phyloP scores from a whole-genome alignment of 805 yeast species.

The Maudiozyma bulderi region DNA sequence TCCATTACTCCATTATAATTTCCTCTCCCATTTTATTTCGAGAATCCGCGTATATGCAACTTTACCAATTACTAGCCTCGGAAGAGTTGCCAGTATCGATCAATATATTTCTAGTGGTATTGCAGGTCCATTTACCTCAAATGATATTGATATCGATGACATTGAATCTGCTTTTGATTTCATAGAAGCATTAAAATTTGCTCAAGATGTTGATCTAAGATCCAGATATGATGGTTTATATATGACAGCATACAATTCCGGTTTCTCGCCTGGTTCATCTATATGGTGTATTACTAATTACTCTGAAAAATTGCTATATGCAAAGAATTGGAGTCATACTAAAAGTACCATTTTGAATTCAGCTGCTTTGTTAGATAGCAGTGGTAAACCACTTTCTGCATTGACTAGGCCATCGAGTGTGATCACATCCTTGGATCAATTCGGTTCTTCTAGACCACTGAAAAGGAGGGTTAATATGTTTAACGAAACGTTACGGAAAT shows the following conservation, averaged over 20 bases:
- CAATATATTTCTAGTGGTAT: slow-evolving; percentile 63
- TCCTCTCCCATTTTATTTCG: slow-evolving; percentile 44
- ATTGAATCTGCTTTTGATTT: slow-evolving; percentile 74
- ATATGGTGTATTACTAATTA: slow-evolving; percentile 72
- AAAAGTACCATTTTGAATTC: slow-evolving; percentile 75
- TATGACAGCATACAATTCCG: slow-evolving; percentile 80
- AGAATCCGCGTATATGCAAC: slow-evolving; percentile 77
- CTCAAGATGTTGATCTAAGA: slow-evolving; percentile 59
- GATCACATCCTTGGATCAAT: slow-evolving; percentile 48
- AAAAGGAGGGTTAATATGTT: slow-evolving; percentile 56
- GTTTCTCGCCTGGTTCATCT: slow-evolving; percentile 89
- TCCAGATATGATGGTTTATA: slow-evolving; percentile 51
- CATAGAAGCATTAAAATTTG: slow-evolving; percentile 59
- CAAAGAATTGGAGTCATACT: slow-evolving; percentile 93
- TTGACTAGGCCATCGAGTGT: slow-evolving; percentile 73
- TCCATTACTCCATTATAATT: slow-evolving; percentile 50
- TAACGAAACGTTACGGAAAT: slow-evolving; percentile 50
- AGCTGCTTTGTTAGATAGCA: slow-evolving; percentile 47
- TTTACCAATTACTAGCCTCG: slow-evolving; percentile 79
- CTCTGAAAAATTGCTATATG: slow-evolving; percentile 74
- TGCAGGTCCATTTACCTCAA: slow-evolving; percentile 57
- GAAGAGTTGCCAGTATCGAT: slow-evolving; percentile 79
- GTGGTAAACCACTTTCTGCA: slow-evolving; percentile 55
- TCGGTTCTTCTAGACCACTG: slow-evolving; percentile 57
- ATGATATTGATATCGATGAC: slow-evolving; percentile 56